Conservation (phyloP, 768 basidiomycete species). For the Rhizopogon rudus region DNA sequence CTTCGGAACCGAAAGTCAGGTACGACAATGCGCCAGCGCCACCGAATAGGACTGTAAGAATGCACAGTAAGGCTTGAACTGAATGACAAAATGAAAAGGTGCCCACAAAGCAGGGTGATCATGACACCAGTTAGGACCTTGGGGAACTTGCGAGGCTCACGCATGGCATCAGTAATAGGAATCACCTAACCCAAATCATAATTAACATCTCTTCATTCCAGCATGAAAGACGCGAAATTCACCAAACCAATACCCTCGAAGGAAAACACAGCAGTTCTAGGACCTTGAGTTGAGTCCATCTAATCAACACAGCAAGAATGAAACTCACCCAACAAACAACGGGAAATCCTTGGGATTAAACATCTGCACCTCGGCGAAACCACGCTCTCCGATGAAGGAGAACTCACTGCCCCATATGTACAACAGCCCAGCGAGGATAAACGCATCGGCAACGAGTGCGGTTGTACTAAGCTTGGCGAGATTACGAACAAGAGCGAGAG, state of each 20-base stretch:
- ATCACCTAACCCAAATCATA: constrained; percentile 52
- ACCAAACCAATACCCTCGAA: constrained; percentile 97
- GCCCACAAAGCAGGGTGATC: constrained; percentile 70
- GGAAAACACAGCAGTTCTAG: constrained; percentile 93
- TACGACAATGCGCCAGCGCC: constrained; percentile 87
- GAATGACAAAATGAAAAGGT: not conserved
- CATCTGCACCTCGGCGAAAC: constrained; percentile 73
- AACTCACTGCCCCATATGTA: constrained; percentile 91
- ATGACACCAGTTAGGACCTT: constrained; percentile 85
- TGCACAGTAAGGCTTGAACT: constrained; percentile 2
- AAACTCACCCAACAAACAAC: constrained; percentile 79
- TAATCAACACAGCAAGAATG: not conserved
- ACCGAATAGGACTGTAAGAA: constrained; percentile 66
- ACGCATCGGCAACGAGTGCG: constrained; percentile 89
- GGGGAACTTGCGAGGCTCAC: constrained; percentile 92
- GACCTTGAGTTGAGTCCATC: not conserved
- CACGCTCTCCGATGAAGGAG: constrained; percentile 55
- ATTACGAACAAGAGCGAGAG: constrained; percentile 85
- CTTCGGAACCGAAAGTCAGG: constrained; percentile 78
- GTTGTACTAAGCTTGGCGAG: constrained; percentile 93
- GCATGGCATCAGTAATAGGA: constrained; percentile 97
- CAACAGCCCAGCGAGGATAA: constrained; percentile 84
- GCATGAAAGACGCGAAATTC: constrained; percentile 17
- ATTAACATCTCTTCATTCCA: constrained; percentile 1
- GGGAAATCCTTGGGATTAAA: constrained; percentile 92